Evolutionary conservation across 768 basidiomycete species (phyloP).

Genomic region (Trametes gibbosa): DNA sequence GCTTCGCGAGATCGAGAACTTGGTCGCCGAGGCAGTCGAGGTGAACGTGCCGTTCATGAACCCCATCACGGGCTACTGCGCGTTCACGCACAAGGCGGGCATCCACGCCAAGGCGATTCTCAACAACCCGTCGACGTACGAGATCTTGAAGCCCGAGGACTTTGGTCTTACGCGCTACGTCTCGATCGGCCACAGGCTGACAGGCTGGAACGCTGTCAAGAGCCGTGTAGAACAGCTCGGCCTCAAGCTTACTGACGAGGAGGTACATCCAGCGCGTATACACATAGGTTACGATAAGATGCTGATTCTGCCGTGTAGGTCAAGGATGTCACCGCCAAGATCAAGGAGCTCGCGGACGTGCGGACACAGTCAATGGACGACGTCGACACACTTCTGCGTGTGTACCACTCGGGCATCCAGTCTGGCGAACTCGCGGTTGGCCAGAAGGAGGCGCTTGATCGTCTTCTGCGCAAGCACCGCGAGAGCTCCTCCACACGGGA

Average conservation of each 20-base stretch:
- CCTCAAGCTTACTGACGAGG: slow-evolving; percentile 83
- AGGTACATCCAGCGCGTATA: slow-evolving; percentile 45
- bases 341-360: slow-evolving; percentile 98
- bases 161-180: slow-evolving; percentile 98
- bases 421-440: slow-evolving; percentile 91
- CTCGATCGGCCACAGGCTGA: slow-evolving; percentile 94
- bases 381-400: slow-evolving; percentile 92
- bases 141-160: slow-evolving; percentile 98
- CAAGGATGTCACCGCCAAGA: slow-evolving; percentile 98
- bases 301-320: slow-evolving; percentile 44
- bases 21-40: slow-evolving; percentile 98
- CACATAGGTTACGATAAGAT: not conserved
- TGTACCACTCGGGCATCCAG: slow-evolving; percentile 93
- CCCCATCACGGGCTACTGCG: slow-evolving; percentile 97
- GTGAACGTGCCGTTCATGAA: slow-evolving; percentile 98
- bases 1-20: slow-evolving; percentile 98
- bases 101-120: slow-evolving; percentile 99
- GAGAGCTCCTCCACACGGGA: slow-evolving; percentile 25
- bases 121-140: slow-evolving; percentile 98
- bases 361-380: slow-evolving; percentile 99
- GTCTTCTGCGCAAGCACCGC: slow-evolving; percentile 78
- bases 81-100: slow-evolving; percentile 99
- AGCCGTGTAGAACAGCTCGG: slow-evolving; percentile 97
- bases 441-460: slow-evolving; percentile 89
- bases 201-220: slow-evolving; percentile 99